Evolutionary conservation across 139 green algal genomes (phyloP), one percentile per base, ranked within the genome.

Genomic region (Chlamydomonas urium): DNA sequence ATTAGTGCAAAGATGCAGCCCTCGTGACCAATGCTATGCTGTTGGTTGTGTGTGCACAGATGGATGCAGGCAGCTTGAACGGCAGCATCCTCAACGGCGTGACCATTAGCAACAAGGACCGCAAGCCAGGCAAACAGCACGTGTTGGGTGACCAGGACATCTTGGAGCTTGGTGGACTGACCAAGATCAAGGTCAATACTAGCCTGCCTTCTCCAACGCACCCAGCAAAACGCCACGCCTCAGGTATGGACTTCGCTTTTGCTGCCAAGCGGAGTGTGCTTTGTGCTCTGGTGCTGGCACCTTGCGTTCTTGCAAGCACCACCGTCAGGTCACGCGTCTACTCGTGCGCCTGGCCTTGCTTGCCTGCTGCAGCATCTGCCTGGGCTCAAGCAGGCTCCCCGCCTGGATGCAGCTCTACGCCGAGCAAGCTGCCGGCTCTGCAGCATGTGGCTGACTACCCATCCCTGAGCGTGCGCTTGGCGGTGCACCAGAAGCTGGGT

Each of bases 31-130:
- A 6, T 14, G 24, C 24, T 37, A 60, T 42, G 23, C 32, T 38
- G 38, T 2, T 71, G 56, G 3, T 4, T 33, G 28, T 37, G 17
- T 60, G 36, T n/a, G n/a, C n/a, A n/a, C 53, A 63, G 53, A 63
- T 63, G 53, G 53, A 63, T 63, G 10, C 53, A 10, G 53, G 53
- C 14, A 90, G 83, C 47, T 61, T 95, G 24, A 95, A 95, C 66
- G 90, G 90, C 76, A 93, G 86, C 6, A 66, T 60, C 5, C 67
- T 95, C 14, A 90, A 90, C 60, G 83, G 85, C 3, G 57, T 53
- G 1, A 56, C 71, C 42, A 90, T 95, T 65, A 83, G 81, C 68
- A 70, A 57, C 31, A 74, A 79, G 53, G 81, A 85, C 60, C 80
- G 85, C 29, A 59, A 83, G 60, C 74, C 71, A 19, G 83, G 88